These are phyloP conservation scores for Leccinum subtestaceum DNA, from an alignment of 768 basidiomycete species.

Conservation along the genomic window DNA sequence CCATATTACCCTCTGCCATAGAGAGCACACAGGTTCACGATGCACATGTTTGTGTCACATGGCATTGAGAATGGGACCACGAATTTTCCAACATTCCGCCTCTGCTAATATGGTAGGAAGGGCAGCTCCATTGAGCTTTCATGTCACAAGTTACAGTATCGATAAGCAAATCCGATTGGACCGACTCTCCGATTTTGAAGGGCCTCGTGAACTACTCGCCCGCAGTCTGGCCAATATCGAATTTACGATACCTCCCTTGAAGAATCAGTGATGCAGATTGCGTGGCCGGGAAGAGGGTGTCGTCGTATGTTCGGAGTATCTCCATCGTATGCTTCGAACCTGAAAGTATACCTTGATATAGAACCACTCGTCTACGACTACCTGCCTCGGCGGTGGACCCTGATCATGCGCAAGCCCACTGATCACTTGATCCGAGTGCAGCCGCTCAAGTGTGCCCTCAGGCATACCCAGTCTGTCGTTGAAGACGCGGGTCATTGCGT, in stretches of 20 bases:
- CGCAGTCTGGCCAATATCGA: constrained; percentile 36
- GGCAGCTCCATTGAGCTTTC: background rate
- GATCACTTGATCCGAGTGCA: constrained; percentile 43
- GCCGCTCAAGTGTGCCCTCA: constrained; percentile 39
- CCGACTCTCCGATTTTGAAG: constrained; percentile 36
- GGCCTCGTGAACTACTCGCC: constrained; percentile 41
- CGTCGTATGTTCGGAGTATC: background rate
- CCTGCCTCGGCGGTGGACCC: constrained; percentile 32
- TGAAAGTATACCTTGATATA: constrained; percentile 51
- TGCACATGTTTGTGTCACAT: background rate
- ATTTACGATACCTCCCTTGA: constrained; percentile 53
- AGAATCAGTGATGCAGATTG: constrained; percentile 60
- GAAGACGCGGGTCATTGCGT: constrained; percentile 52
- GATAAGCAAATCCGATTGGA: background rate
- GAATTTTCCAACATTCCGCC: no score
- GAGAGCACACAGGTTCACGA: no score
- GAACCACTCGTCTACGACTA: constrained; percentile 46
- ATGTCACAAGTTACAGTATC: background rate
- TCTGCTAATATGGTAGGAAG: no score
- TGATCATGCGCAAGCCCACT: constrained; percentile 59
- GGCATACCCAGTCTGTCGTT: constrained; percentile 55
- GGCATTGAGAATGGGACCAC: background rate
- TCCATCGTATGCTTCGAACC: background rate
- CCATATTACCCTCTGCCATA: background rate
- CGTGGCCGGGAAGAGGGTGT: constrained; percentile 52